Conservation (phyloP, 2,329 filamentous ascomycete genomes). For the Pseudogymnoascus sp. region DNA sequence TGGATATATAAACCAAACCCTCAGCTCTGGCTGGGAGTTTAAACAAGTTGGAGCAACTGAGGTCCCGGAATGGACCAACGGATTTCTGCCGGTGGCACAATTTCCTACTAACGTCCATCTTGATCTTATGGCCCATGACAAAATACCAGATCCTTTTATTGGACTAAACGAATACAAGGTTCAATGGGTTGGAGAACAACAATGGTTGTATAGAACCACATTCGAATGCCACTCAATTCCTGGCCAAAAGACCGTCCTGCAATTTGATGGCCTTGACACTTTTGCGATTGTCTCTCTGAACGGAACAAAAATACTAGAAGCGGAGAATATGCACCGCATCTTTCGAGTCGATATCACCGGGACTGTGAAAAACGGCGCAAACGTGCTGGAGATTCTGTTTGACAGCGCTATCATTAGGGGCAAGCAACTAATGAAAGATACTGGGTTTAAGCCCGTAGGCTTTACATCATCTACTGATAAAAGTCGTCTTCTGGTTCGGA, state of each 20-base stretch:
- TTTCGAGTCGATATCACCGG: conserved; percentile 45
- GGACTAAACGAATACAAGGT: conserved; percentile 41
- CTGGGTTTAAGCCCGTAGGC: not conserved
- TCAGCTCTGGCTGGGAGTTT: conserved; percentile 9
- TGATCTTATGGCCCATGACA: conserved; percentile 7
- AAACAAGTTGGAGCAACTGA: not conserved
- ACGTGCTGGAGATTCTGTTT: conserved; percentile 49
- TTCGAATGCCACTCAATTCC: conserved; percentile 15
- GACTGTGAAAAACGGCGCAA: conserved; percentile 28
- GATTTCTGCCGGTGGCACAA: conserved; percentile 5
- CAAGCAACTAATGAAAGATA: not conserved
- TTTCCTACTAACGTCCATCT: conserved; percentile 11
- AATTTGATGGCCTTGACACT: conserved; percentile 58
- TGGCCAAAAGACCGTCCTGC: conserved; percentile 36
- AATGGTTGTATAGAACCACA: conserved; percentile 35
- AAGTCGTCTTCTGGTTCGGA: conserved; percentile 26
- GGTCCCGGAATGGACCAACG: not conserved
- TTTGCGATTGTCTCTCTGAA: conserved; percentile 52
- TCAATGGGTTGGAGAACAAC: conserved; percentile 40
- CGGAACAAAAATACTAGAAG: conserved; percentile 41
- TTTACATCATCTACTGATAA: conserved; percentile 33
- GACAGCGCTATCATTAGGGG: conserved; percentile 35
- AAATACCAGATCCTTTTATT: conserved; percentile 41
- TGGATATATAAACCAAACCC: not conserved
- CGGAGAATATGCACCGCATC: conserved; percentile 57